These are phyloP conservation scores for Fusarium citri DNA, from an alignment of 2,329 filamentous ascomycete genomes.

Conservation along the genomic window DNA sequence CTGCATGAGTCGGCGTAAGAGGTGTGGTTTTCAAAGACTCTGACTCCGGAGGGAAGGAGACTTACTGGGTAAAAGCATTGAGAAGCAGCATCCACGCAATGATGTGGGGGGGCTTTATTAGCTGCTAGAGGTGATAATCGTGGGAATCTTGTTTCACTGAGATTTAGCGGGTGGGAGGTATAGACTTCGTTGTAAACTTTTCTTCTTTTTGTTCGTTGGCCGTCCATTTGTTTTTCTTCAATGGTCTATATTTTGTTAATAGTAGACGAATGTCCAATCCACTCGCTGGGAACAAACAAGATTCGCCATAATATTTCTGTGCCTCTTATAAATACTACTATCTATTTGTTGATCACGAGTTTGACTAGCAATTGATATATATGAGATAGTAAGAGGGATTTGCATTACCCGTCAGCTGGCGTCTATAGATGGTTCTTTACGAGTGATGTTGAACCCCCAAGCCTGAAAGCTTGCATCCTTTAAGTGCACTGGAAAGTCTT, in stretches of 20 bases:
- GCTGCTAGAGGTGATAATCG: conserved; percentile 33
- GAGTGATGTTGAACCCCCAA: neutral
- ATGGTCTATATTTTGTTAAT: conserved; percentile 46
- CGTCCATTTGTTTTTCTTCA: conserved; percentile 6
- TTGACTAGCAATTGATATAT: neutral
- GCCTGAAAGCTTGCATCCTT: neutral
- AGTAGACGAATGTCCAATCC: conserved; percentile 39
- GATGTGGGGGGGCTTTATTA: conserved; percentile 2
- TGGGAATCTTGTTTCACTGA: conserved; percentile 33
- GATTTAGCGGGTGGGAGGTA: conserved; percentile 39
- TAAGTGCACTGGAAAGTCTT: neutral
- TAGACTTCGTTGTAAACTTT: conserved; percentile 37
- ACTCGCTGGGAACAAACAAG: conserved; percentile 41
- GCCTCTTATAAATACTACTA: neutral
- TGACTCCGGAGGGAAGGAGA: conserved; percentile 39
- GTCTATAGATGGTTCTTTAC: too few relatives aligned
- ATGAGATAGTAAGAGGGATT: neutral
- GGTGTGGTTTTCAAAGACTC: conserved; percentile 39
- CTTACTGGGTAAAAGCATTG: conserved; percentile 38
- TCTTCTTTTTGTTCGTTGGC: conserved; percentile 10
- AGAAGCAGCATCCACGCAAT: conserved; percentile 14
- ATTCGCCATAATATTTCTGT: conserved; percentile 5
- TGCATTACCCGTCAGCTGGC: neutral
- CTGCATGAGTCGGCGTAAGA: conserved; percentile 49
- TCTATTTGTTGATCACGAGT: neutral